phyloP scores from a whole-genome alignment of 2,329 filamentous ascomycete species.

The Lachnum nothofagi region DNA sequence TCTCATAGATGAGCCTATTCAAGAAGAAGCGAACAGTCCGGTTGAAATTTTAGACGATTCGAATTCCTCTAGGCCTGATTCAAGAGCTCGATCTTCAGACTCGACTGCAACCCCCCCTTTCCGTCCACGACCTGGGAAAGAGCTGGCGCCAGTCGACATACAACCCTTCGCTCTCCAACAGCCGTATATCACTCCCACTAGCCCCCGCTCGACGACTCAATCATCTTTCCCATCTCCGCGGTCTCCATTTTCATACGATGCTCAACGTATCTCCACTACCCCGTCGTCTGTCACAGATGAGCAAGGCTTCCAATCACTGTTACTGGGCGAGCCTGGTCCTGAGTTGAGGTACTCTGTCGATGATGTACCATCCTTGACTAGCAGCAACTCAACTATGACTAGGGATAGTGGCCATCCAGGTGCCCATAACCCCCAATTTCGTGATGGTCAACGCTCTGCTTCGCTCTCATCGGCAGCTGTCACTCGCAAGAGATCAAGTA shows the following conservation, averaged over 20 bases:
- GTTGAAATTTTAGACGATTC: constrained; percentile 38
- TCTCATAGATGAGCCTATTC: constrained; percentile 48
- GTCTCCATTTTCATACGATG: constrained; percentile 64
- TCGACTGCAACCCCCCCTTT: constrained; percentile 31
- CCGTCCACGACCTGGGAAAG: constrained; percentile 31
- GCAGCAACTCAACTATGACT: constrained; percentile 71
- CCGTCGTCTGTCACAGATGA: constrained; percentile 70
- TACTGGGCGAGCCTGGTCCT: constrained; percentile 69
- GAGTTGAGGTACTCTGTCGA: constrained; percentile 67
- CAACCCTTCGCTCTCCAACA: constrained; percentile 39
- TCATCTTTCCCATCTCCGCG: constrained; percentile 57
- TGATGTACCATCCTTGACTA: constrained; percentile 69
- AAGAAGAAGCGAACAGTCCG: constrained; percentile 41
- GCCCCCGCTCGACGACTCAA: constrained; percentile 60
- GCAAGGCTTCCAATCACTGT: constrained; percentile 63
- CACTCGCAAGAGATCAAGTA: constrained; percentile 67
- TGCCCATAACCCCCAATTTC: constrained; percentile 40
- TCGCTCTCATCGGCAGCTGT: constrained; percentile 59
- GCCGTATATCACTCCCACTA: constrained; percentile 48
- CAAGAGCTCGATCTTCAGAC: constrained; percentile 33
- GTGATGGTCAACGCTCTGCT: constrained; percentile 54
- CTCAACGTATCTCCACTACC: constrained; percentile 67
- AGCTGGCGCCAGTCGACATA: constrained; percentile 49
- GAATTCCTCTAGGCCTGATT: constrained; percentile 33
- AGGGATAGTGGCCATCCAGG: constrained; percentile 52